These are phyloP conservation scores for Vigna reflexopilosa DNA, from an alignment of 306 rosid species.

Conservation along the genomic window DNA sequence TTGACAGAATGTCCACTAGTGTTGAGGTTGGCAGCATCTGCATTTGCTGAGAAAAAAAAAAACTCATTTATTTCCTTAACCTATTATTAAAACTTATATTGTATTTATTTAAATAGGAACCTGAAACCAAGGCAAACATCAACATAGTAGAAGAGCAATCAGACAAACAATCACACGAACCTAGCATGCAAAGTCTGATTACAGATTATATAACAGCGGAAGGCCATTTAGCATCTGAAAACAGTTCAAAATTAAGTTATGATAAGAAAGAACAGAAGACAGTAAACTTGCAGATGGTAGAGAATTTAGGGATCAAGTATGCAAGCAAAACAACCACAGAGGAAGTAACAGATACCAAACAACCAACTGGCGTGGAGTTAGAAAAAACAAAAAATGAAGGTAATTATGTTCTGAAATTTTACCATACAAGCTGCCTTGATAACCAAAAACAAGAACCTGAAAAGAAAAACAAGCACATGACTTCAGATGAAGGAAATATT, in stretches of 20 bases:
- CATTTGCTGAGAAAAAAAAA: no score
- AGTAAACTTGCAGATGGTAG: not conserved
- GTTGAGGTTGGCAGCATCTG: not conserved
- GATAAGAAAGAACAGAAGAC: not conserved
- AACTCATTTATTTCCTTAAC: not conserved
- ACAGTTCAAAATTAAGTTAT: not conserved
- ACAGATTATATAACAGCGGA: not conserved
- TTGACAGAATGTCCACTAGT: not conserved
- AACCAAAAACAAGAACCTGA: not conserved
- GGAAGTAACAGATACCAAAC: not conserved
- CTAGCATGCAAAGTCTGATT: not conserved
- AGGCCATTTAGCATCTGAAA: not conserved
- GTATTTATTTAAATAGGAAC: not conserved
- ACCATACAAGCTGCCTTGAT: not conserved
- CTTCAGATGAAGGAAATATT: no score
- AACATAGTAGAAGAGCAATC: not conserved
- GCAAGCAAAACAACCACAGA: not conserved
- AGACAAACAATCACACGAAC: not conserved
- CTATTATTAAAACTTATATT: not conserved
- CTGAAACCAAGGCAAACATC: not conserved
- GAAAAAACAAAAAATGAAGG: not conserved
- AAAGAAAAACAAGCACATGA: not conserved
- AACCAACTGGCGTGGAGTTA: not conserved
- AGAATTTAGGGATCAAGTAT: not conserved
- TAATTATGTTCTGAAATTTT: not conserved